A percentile compares a stretch with the other conserved stretches of the same genome.
Conservation (phyloP, 257 asterid genomes). For the Solanum virginianum region DNA sequence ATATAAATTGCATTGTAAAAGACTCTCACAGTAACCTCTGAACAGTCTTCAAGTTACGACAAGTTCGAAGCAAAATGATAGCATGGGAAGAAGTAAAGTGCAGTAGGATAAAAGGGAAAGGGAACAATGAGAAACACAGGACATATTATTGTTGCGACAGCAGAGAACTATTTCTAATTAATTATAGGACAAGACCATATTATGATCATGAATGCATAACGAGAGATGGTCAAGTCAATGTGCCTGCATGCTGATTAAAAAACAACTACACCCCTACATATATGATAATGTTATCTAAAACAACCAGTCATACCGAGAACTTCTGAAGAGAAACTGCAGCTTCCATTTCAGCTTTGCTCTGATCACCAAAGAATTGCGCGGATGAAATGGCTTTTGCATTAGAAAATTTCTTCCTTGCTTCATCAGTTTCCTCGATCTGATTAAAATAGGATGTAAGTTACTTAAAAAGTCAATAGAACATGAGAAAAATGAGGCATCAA, state of each 20-base stretch:
- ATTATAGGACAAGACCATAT: neutral
- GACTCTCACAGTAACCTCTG: neutral
- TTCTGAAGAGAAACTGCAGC: slow-evolving; percentile 71
- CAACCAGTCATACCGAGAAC: slow-evolving; percentile 56
- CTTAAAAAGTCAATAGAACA: neutral
- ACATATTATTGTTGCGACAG: neutral
- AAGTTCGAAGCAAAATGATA: neutral
- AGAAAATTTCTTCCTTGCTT: slow-evolving; percentile 92
- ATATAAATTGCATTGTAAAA: neutral
- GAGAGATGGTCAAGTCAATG: neutral
- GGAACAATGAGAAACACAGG: neutral
- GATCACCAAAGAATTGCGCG: slow-evolving; percentile 88
- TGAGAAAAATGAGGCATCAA: neutral
- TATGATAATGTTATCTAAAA: neutral
- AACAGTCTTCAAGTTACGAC: neutral
- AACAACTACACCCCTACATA: neutral
- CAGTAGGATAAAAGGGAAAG: neutral
- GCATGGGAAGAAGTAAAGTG: neutral
- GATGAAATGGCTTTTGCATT: slow-evolving; percentile 97
- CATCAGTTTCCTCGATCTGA: slow-evolving; percentile 92
- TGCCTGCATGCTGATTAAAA: neutral
- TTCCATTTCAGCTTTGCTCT: slow-evolving; percentile 49
- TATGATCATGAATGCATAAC: neutral
- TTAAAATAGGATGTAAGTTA: neutral
- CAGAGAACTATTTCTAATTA: neutral